Conservation (phyloP, 208 protist genomes). For the Acanthamoeba healyi region DNA sequence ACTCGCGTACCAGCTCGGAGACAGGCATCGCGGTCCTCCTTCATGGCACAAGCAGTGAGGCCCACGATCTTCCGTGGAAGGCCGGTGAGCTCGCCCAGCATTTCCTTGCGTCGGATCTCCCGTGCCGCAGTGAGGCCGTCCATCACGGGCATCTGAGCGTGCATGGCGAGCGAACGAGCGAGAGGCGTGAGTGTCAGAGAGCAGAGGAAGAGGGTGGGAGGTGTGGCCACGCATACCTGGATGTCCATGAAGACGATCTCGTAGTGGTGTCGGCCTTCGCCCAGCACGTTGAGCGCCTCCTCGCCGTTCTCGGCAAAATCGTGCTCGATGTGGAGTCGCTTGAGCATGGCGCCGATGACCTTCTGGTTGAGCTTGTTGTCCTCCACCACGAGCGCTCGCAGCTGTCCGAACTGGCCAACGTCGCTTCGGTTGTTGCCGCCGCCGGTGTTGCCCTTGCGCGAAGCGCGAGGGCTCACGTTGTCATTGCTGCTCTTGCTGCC, state of each 20-base stretch:
- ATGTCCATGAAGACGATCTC: conserved; percentile 37
- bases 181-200: not conserved
- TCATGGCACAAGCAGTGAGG: conserved; percentile 8
- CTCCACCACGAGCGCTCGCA: not conserved
- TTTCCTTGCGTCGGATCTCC: not conserved
- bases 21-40: conserved; percentile 6
- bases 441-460: not conserved
- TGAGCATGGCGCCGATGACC: conserved; percentile 12
- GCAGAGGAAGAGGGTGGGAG: not conserved
- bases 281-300: not conserved
- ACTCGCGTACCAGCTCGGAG: not conserved
- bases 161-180: not conserved
- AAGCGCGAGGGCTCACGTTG: not conserved
- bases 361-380: conserved; percentile 54
- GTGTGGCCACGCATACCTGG: not conserved
- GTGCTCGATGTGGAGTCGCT: not conserved
- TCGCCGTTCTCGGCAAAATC: conserved; percentile 2
- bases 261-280: not conserved
- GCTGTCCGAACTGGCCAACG: not conserved
- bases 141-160: conserved; percentile 12
- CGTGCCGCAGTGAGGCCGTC: not conserved
- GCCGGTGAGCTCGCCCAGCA: not conserved
- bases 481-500: no score
- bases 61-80: not conserved
- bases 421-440: not conserved